phyloP scores from a whole-genome alignment of 148 eudicot genomes.

The Agrostemma githago region DNA sequence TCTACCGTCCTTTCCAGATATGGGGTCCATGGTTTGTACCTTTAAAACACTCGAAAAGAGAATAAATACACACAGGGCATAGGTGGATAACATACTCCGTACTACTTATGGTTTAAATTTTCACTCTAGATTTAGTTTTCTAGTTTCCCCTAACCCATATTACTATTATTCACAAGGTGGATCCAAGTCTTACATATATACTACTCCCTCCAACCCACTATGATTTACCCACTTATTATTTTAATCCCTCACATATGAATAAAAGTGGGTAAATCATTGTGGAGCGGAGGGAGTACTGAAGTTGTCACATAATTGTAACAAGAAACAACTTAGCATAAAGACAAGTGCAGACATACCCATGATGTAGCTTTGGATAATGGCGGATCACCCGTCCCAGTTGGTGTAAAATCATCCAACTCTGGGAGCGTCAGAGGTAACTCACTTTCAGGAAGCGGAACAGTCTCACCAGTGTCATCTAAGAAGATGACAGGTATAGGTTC shows the following conservation, averaged over 20 bases:
- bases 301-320: background rate
- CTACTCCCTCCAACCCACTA: too few relatives aligned
- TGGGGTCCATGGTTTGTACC: constrained; percentile 71
- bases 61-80: background rate
- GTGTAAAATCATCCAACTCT: constrained; percentile 94
- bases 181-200: background rate
- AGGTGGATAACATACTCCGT: background rate
- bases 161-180: background rate
- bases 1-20: constrained; percentile 64
- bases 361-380: constrained; percentile 86
- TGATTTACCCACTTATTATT: too few relatives aligned
- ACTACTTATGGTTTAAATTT: too few relatives aligned
- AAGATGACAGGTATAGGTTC: constrained; percentile 95
- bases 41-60: constrained; percentile 26
- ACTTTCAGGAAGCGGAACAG: constrained; percentile 71
- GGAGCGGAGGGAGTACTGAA: background rate
- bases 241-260: too few relatives aligned
- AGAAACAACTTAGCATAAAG: background rate
- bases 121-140: background rate
- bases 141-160: background rate
- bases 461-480: constrained; percentile 51
- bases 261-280: too few relatives aligned
- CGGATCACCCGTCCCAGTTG: constrained; percentile 98
- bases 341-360: constrained; percentile 57
- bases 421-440: constrained; percentile 93